Base-by-base conservation (phyloP, 2,329 filamentous ascomycete species). In the Fusarium sororula region DNA sequence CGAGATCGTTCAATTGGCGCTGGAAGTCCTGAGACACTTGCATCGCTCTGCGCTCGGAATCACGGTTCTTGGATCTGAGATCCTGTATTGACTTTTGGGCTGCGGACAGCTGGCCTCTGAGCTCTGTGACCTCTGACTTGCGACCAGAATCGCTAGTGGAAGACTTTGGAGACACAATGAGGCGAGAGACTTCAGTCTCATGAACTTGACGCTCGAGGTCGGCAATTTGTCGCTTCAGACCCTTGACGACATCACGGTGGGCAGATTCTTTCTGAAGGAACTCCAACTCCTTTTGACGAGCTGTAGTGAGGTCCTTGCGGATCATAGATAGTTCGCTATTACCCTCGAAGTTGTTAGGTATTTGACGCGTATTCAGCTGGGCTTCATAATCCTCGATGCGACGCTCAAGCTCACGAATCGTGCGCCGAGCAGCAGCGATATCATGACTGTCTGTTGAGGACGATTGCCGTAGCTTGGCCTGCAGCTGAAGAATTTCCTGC, bases 201-300 rank as follows among this genome's bases (percentile, higher is more conserved):
- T 93, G 91, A 9, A 92, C 85, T 66, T 92, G 89, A 45, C 88
- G 88, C 79, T 94, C 92, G 22, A 94, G 86, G 41, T 93, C 90
- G 5, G 87, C 84, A 55, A 94, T 87, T 65, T 91, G 88, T 54
- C 88, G 87, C 80, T 92, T 93, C 66, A 93, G 87, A 26, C 85
- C 84, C 67, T 91, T 91, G 66, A 92, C 85, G 4, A 85, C 83
- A 37, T 92, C 88, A 74, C 90, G 92, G 73, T 92, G 89, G 12
- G 88, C 81, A 15, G 87, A 84, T 77, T 94, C 92, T n/a, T 90
- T 89, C 75, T 93, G 89, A 37, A 92, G 82, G 58, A 90, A 87
- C 24, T 90, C 87, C 22, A 89, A 87, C 74, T 94, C 92, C 73
- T 90, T 92, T 77, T 90, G 87, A n/a, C 91, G 88, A 9, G 91